These are phyloP conservation scores for Saturnispora galanensis DNA, from an alignment of 805 yeast genomes.

Conservation along the genomic window DNA sequence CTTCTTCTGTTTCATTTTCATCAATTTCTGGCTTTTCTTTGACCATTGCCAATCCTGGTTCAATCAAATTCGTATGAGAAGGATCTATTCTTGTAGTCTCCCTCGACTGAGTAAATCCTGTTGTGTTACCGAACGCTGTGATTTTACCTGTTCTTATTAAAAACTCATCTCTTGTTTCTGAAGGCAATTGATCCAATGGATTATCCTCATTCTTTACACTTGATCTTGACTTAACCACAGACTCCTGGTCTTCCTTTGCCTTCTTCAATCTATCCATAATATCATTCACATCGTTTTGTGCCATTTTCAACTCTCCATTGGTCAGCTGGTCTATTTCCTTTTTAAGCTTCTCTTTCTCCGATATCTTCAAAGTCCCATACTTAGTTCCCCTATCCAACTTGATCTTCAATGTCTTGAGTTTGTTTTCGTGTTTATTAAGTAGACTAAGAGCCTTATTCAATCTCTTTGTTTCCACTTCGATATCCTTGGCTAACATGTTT, in stretches of 20 bases:
- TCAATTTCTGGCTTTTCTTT: conserved; percentile 8
- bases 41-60: conserved; percentile 36
- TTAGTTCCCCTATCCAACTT: conserved; percentile 35
- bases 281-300: conserved; percentile 55
- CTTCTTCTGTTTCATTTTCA: conserved; percentile 9
- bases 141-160: conserved; percentile 83
- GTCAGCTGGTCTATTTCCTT: conserved; percentile 46
- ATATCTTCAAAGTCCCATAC: conserved; percentile 41
- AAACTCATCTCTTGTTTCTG: conserved; percentile 73
- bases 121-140: conserved; percentile 80
- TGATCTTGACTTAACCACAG: not conserved
- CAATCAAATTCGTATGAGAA: conserved; percentile 35
- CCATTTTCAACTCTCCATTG: conserved; percentile 40
- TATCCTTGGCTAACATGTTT: conserved; percentile 49
- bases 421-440: conserved; percentile 33
- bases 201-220: conserved; percentile 10
- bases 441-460: conserved; percentile 55
- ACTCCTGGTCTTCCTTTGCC: conserved; percentile 11
- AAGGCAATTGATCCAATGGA: conserved; percentile 33
- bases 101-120: conserved; percentile 41
- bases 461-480: conserved; percentile 66
- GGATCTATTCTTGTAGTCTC: conserved; percentile 17
- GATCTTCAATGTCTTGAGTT: conserved; percentile 37
- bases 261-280: conserved; percentile 34
- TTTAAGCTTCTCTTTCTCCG: conserved; percentile 45